Base-by-base conservation (phyloP, 495 filamentous ascomycete species). In the Penicillium argentinense region DNA sequence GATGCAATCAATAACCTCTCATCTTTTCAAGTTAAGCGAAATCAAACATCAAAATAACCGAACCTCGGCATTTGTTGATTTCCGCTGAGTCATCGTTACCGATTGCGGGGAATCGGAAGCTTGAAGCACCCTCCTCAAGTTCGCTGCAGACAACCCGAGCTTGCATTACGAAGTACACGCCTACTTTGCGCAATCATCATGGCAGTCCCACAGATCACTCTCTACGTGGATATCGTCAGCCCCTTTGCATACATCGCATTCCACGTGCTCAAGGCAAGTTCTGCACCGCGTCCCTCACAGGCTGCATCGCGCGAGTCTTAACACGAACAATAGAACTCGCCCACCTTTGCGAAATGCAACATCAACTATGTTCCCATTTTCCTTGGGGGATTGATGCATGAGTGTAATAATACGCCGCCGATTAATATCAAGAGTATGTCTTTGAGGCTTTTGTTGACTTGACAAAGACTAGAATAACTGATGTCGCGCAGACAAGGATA, bases 211-310 rank as follows among this genome's bases (percentile, higher is more conserved):
- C 79, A 83, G 63, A 74, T 89, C 30, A 83, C 74, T 0, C 71
- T 88, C 32, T 88, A 82, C 57, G 49, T 88, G 25, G 86, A 88
- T 63, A 75, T 83, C 23, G 77, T 89, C 22, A 84, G 79, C 57
- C 86, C 86, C 5, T 89, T 90, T 57, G 79, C 78, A 0, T 88
- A 87, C 44, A 69, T 81, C 51, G 86, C 81, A 2, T 90, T 82
- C 55, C 74, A 86, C 56, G 66, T 87, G 3, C 54, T 84, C 32
- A 68, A 68, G 44, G 85, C 84, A 63, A 45, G 78, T 66, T 5
- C 3, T 21, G 28, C 14, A 3, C 33, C 25, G 23, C 17, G 2
- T 12, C n/a, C 28, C 26, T 17, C 0, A 25, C 26, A 18, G 16
- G 9, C 19, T 34, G 6, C 4, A 19, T 16, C 14, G 22, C 14